Evolutionary conservation across 495 filamentous ascomycete genomes (phyloP), one percentile per base, ranked within the genome.

Genomic region (Pyronema omphalodes): DNA sequence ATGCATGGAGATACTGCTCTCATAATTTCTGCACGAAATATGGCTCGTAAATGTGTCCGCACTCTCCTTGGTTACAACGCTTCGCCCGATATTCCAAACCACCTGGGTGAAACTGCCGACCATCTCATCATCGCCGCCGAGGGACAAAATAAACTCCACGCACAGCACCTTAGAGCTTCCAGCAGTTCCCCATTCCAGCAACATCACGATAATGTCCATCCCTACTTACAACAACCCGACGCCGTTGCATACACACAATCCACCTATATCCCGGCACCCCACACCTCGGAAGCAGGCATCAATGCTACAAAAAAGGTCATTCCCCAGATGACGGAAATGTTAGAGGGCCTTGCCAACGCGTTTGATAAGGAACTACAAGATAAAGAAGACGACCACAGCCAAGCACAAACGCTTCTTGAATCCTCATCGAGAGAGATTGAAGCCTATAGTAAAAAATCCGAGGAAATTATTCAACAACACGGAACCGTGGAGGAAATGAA

Each of bases 1-100:
- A 68, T 78, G 12, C 77, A 83, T 39, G 89, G 88, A 23, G 88
- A 96, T 62, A 94, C 91, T 0, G 86, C 93, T 0, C 73, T 88
- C 52, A 83, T 91, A 52, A 80, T 96, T 29, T 88, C 86, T 7
- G 86, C 88, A 15, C 81, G 84, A 54, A 76, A 82, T 46, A 81
- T 76, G 60, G 86, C 78, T 40, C 75, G 74, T 55, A 94, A 79
- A 69, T 85, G 80, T 57, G 77, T 88, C 8, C 70, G 84, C 37
- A 74, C 77, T 6, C 72, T 89, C 9, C 73, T 86, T 23, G 82
- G 80, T 34, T 75, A 81, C 29, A 76, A 78, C n/a, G 84, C 81
- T 7, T 70, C 79, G 9, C 81, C 83, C 3, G 81, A 94, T 58
- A 80, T 95, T 23, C 72, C 76, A 9, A 96, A 98, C 64, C 69